Percentiles rank a stretch among this genome's conserved stretches.
Evolutionary conservation across 2,329 filamentous ascomycete species (phyloP).

Genomic region (Chrysoporthe austroafricana): DNA sequence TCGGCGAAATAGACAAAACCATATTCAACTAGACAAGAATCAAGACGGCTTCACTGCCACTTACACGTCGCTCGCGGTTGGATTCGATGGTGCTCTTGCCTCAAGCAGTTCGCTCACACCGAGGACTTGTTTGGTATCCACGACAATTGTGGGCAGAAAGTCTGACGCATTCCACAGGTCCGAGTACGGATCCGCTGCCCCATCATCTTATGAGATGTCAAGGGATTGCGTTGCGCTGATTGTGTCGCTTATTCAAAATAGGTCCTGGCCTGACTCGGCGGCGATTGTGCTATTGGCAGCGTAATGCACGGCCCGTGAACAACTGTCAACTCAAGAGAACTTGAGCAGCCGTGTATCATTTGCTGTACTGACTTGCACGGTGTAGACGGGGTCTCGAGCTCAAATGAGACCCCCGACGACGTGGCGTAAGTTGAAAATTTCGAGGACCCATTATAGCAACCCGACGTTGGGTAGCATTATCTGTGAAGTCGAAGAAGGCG

Average conservation of each 20-base stretch:
- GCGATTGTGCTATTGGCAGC: background rate
- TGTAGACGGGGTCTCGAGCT: background rate
- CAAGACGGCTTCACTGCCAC: slow-evolving; percentile 3
- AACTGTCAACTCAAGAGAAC: background rate
- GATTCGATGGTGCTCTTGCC: too few species aligned
- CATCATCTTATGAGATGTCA: too few species aligned
- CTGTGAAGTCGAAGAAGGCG: background rate
- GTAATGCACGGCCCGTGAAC: background rate
- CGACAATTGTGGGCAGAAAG: too few species aligned
- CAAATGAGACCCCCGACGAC: background rate
- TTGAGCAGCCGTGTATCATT: background rate
- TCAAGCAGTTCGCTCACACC: too few species aligned
- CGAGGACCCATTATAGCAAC: background rate
- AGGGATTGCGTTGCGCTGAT: too few species aligned
- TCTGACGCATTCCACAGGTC: too few species aligned
- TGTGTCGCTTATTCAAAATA: too few species aligned
- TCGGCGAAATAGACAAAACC: background rate
- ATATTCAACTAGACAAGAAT: background rate
- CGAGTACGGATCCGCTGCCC: too few species aligned
- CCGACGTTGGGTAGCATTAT: background rate
- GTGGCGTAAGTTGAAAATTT: too few species aligned
- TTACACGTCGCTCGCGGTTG: background rate
- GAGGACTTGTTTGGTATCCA: too few species aligned
- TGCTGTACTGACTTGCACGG: background rate
- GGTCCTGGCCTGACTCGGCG: background rate